Conservation (phyloP, 768 basidiomycete genomes). For the Cystofilobasidium capitatum region DNA sequence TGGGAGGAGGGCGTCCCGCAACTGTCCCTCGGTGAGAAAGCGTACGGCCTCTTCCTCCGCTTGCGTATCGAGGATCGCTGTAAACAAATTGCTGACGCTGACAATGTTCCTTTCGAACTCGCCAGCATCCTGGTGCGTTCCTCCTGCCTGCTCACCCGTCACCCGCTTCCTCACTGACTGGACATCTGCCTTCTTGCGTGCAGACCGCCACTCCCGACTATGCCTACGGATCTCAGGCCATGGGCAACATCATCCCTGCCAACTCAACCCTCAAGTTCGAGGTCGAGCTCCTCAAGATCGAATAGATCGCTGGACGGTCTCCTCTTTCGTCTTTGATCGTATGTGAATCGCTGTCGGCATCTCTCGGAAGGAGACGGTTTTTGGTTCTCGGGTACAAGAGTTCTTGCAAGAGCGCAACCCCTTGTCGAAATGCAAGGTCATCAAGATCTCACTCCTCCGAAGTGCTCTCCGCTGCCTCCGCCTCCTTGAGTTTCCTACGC, state of each 20-base stretch:
- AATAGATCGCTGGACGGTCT: no score
- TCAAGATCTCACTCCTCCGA: no score
- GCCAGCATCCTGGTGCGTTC: neutral
- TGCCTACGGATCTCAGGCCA: slow-evolving; percentile 32
- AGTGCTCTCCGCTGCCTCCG: no score
- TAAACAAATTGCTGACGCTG: neutral
- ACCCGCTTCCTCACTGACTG: neutral
- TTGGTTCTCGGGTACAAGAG: no score
- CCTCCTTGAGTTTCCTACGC: slow-evolving; percentile 48
- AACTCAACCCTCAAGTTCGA: slow-evolving; percentile 38
- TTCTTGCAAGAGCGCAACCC: no score
- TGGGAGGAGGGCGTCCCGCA: slow-evolving; percentile 34
- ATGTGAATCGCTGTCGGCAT: no score
- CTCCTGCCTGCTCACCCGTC: neutral
- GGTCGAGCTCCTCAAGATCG: slow-evolving; percentile 32
- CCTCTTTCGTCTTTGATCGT: no score
- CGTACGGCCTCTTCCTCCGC: slow-evolving; percentile 10
- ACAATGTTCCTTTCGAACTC: neutral
- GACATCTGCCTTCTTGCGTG: neutral
- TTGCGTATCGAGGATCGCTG: neutral
- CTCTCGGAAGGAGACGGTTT: no score
- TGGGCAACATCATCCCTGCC: slow-evolving; percentile 40
- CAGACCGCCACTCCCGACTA: slow-evolving; percentile 35
- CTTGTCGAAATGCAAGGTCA: no score
- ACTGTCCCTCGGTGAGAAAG: slow-evolving; percentile 40